A percentile compares a stretch with the other conserved stretches of the same genome.
These are phyloP conservation scores for Gautieria morchelliformis DNA, from an alignment of 768 basidiomycete species.

Conservation along the genomic window DNA sequence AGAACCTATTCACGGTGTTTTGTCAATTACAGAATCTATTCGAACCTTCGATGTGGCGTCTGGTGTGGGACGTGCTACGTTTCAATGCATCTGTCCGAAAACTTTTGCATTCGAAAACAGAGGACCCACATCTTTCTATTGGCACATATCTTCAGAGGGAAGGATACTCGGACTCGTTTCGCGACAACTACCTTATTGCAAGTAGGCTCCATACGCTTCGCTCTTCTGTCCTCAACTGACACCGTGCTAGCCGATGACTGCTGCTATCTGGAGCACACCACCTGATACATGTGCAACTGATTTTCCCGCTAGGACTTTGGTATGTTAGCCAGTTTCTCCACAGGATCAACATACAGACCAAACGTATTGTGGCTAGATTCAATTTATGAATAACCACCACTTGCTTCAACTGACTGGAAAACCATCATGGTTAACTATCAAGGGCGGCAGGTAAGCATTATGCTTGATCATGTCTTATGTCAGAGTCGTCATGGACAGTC, in stretches of 20 bases:
- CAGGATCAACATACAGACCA: neutral
- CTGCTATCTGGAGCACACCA: conserved; percentile 72
- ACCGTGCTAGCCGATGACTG: conserved; percentile 57
- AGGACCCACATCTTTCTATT: conserved; percentile 28
- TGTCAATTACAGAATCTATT: conserved; percentile 54
- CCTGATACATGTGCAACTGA: conserved; percentile 59
- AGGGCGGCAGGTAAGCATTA: conserved; percentile 53
- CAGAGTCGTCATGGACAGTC: neutral
- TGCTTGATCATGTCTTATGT: neutral
- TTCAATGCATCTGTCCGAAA: conserved; percentile 63
- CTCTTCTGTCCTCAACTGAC: neutral
- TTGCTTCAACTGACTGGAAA: conserved; percentile 62
- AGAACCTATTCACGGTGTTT: conserved; percentile 51
- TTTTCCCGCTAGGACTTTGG: conserved; percentile 62
- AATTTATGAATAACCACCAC: conserved; percentile 68
- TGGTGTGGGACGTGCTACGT: conserved; percentile 60
- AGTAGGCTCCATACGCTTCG: conserved; percentile 15
- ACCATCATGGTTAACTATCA: conserved; percentile 63
- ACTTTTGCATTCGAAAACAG: conserved; percentile 26
- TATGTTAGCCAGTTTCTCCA: conserved; percentile 15
- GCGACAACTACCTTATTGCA: conserved; percentile 68
- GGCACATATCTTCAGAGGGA: conserved; percentile 51
- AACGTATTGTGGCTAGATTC: conserved; percentile 31
- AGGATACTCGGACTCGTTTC: conserved; percentile 58
- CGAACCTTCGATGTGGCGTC: conserved; percentile 58